These are phyloP conservation scores for Candida schatavii DNA, from an alignment of 805 yeast species.

Conservation along the genomic window DNA sequence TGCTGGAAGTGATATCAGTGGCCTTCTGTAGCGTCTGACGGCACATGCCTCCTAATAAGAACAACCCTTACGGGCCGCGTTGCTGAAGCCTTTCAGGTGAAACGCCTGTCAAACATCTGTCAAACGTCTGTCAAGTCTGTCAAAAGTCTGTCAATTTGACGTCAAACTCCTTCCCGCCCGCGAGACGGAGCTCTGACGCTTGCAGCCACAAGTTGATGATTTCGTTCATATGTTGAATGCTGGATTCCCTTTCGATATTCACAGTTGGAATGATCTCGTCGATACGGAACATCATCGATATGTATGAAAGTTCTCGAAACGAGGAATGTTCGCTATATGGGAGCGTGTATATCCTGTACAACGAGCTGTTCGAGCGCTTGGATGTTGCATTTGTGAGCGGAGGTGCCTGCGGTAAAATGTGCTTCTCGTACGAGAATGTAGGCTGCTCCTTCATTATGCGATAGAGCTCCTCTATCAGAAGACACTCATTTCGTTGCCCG, in stretches of 20 bases:
- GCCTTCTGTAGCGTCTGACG: no score
- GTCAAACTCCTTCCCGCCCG: not conserved
- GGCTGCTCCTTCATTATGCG: constrained; percentile 17
- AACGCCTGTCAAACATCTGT: no score
- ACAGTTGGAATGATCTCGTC: constrained; percentile 77
- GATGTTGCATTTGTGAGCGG: constrained; percentile 12
- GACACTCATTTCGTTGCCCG: not conserved
- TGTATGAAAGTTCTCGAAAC: constrained; percentile 70
- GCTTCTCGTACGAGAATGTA: constrained; percentile 20
- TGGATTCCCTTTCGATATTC: constrained; percentile 31
- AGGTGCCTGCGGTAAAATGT: constrained; percentile 30
- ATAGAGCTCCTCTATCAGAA: constrained; percentile 7
- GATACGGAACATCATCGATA: constrained; percentile 53
- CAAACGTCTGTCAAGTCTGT: no score
- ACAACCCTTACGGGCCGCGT: no score
- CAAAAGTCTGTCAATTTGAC: not conserved
- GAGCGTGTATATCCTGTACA: constrained; percentile 51
- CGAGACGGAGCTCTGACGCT: not conserved
- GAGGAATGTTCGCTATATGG: constrained; percentile 97
- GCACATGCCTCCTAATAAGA: no score
- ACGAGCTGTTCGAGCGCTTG: constrained; percentile 16
- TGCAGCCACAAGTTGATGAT: constrained; percentile 32
- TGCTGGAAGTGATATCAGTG: no score
- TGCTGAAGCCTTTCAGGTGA: no score
- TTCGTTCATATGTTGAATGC: constrained; percentile 27